Evolutionary conservation across 1,284 basidiomycete genomes (phyloP), one percentile per base, ranked within the genome.

Genomic region (Wolfiporia cocos): DNA sequence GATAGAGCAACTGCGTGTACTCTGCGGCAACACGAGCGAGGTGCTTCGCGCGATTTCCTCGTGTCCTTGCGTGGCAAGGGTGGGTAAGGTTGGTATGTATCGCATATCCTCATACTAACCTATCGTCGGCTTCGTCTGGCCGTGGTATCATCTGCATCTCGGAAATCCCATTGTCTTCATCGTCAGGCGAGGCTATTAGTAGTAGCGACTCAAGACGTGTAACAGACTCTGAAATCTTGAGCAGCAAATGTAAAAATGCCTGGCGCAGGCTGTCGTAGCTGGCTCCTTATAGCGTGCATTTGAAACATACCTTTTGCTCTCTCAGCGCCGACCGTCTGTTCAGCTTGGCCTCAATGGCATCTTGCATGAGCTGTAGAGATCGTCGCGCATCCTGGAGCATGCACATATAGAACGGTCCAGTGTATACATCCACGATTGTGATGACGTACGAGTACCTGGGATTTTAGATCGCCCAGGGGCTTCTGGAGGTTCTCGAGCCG

Each of bases 1-100:
- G 86, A 60, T 97, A 98, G 26, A 92, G 70, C n/a, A 97, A 73
- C 58, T 97, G 92, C 2, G 79, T 90, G 59, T 94, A 96, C 62
- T 96, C 94, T 10, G 82, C 73, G 10, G 92, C 91, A 12, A 93
- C 86, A 37, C 93, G 79, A 12, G 79, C 76, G 3, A 97, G 73
- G 55, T 92, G 83, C 61, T 96, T 96, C 3, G 86, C 84, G 22
- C 76, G 76, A 49, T 78, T 85, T 3, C 73, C 76, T 41, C 74
- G 73, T 23, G 70, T 62, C 52, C 84, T 85, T n/a, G n/a, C n/a
- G n/a, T n/a, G n/a, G n/a, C n/a, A n/a, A n/a, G n/a, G n/a, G n/a
- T n/a, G n/a, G n/a, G n/a, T n/a, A n/a, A n/a, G n/a, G n/a, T n/a
- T n/a, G n/a, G n/a, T n/a, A n/a, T n/a, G n/a, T n/a, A n/a, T n/a